Base-by-base conservation (phyloP, 176 grass and related monocot genomes). In the Bromus sterilis region DNA sequence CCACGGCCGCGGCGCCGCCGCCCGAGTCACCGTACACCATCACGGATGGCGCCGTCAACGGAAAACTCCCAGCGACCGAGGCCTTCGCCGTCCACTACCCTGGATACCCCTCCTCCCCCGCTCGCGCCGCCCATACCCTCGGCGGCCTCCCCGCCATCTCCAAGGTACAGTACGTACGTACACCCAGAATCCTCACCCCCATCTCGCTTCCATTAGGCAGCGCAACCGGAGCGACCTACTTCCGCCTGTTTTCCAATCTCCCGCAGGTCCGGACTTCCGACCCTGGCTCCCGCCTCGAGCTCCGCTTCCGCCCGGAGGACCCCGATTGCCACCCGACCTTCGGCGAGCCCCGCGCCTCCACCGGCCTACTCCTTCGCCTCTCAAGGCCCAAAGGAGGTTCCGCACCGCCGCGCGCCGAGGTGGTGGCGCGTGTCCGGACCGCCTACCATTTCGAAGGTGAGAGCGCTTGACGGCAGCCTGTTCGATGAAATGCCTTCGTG, bases 221-320 rank as follows among this genome's bases (percentile, higher is more conserved):
- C 9, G 12, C 25, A 35, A 43, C 21, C 46, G 13, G 49, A 34
- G 15, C 18, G 31, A 49, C 26, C 70, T 3, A 12, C 42, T 10
- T 31, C 70, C 24, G 70, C 12, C 6, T 72, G 1, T 30, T 48
- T 26, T 49, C 40, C 10, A 18, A 51, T 9, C 49, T 20, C 18
- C 49, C 49, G 49, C 49, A 53, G 49, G 49, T 53, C 49, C 49
- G 49, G 6, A 9, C 6, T 21, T 53, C 86, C 2, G 84, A 86
- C 66, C 64, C 58, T 1, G 51, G 36, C 13, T 46, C 70, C 37
- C 72, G 58, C 65, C 80, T 98, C 60, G 84, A 95, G 86, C 88
- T 98, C 48, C 92, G 95, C 1, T 95, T 98, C 78, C 84, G 92
- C 56, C 95, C 90, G 1, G 92, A 93, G 83, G 93, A 98, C 35